These are phyloP conservation scores for Aspergillus coremiiformis DNA, from an alignment of 495 filamentous ascomycete species.

Conservation along the genomic window DNA sequence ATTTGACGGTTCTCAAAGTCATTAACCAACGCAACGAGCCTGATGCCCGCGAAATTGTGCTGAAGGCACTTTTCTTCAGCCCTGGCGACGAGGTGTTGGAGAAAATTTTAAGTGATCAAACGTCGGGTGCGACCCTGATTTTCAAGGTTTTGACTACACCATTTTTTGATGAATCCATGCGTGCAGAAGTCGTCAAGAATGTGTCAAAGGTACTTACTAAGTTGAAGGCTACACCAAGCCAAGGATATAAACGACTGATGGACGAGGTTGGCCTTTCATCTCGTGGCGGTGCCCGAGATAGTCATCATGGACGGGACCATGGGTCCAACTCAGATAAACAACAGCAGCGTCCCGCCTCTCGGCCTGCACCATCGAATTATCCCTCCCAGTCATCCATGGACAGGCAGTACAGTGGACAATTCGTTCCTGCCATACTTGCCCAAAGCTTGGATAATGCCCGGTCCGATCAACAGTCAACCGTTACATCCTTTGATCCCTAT, in stretches of 20 bases:
- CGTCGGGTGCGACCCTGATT: conserved; percentile 89
- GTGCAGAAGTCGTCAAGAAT: conserved; percentile 79
- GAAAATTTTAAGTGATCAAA: conserved; percentile 84
- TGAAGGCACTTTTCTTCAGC: conserved; percentile 92
- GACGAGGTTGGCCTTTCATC: conserved; percentile 87
- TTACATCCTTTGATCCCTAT: conserved; percentile 37
- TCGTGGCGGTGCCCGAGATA: conserved; percentile 44
- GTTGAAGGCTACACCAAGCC: conserved; percentile 85
- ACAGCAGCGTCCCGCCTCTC: conserved; percentile 42
- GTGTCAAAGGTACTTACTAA: conserved; percentile 82
- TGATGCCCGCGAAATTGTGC: conserved; percentile 84
- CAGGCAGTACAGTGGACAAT: conserved; percentile 43
- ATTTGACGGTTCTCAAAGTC: conserved; percentile 93
- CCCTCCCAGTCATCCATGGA: conserved; percentile 37
- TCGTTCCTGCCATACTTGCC: conserved; percentile 27
- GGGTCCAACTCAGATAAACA: conserved; percentile 40
- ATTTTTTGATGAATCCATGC: conserved; percentile 91
- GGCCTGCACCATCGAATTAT: conserved; percentile 38
- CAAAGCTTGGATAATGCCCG: conserved; percentile 33
- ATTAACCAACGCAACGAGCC: conserved; percentile 96
- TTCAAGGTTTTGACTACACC: conserved; percentile 98
- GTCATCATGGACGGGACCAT: conserved; percentile 38
- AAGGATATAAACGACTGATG: conserved; percentile 98
- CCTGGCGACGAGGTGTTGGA: conserved; percentile 80
- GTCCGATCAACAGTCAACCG: conserved; percentile 33